Evolutionary conservation across 495 filamentous ascomycete species (phyloP), one percentile per base, ranked within the genome.

Genomic region (Sporormia fimetaria): DNA sequence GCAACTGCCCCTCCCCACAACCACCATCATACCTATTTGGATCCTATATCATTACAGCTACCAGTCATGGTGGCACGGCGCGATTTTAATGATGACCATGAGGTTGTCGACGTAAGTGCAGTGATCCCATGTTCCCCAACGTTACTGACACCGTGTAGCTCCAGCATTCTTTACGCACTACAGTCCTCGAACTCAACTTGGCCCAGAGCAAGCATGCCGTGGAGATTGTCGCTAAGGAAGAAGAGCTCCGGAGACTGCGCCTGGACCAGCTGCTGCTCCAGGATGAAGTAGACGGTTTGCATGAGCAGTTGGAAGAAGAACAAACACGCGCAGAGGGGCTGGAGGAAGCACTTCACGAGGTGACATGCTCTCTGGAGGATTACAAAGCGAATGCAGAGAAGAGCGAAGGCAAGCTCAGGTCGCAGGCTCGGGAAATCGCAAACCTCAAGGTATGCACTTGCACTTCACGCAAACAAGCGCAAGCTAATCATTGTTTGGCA

Each of bases 221-320:
- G 15, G 65, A 78, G 28, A 55, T 75, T 9, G 54, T 87, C 28
- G 58, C 73, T 36, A 78, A 80, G 56, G 67, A 78, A 25, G 87
- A 94, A 57, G 71, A 70, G 37, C 64, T 67, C 17, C 74, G 87
- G 7, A 63, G 74, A 43, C 52, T 78, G 26, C 71, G 74, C 34
- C 63, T 88, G 31, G 42, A 24, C 46, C 73, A 81, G 31, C 64
- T 76, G 33, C 57, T 86, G 12, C 52, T 88, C 23, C 65, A 79
- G 37, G 75, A 85, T 44, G 81, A 94, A 39, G 79, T 79, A 44
- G 75, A 82, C 33, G 62, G 66, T 11, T 58, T 80, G 29, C 74
- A 77, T 40, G 67, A 68, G 21, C 69, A 77, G 48, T 60, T 92
- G 18, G 58, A 66, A 14, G 63, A 76, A 37, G 64, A 66, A 34